Evolutionary conservation across 164 flowering plant genomes (phyloP).

Genomic region (Amborella trichopoda): DNA sequence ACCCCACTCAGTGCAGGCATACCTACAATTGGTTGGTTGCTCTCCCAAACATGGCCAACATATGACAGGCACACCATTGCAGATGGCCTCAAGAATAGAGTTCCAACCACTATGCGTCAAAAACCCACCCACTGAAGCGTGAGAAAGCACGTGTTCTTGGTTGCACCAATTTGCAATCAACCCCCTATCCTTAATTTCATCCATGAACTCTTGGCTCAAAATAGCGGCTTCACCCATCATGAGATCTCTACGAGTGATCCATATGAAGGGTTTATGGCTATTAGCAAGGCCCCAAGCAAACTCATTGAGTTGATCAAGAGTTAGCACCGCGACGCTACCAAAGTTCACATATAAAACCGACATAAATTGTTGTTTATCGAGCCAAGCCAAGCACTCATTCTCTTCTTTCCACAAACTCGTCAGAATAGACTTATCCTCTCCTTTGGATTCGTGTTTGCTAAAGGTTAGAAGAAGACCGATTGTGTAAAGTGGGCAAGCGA

Average conservation of each 20-base stretch:
- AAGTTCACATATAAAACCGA: conserved; percentile 26
- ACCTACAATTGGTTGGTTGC: conserved; percentile 8
- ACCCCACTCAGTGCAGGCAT: conserved; percentile 4
- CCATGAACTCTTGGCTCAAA: conserved; percentile 13
- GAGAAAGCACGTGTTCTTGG: conserved; percentile 21
- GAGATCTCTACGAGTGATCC: conserved; percentile 27
- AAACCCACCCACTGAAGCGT: conserved; percentile 3
- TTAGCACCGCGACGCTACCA: conserved; percentile 22
- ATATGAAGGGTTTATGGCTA: conserved; percentile 20
- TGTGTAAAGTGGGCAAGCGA: conserved; percentile 12
- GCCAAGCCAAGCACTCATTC: conserved; percentile 17
- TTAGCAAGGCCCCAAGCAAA: conserved; percentile 34
- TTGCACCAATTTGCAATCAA: conserved; percentile 22
- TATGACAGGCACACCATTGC: conserved; percentile 4
- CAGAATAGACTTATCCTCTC: conserved; percentile 5
- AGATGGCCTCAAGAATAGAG: conserved; percentile 4
- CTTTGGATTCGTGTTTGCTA: conserved; percentile 3
- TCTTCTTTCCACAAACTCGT: conserved; percentile 30
- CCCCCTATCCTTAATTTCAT: conserved; percentile 18
- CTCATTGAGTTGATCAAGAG: conserved; percentile 15
- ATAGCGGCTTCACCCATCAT: conserved; percentile 18
- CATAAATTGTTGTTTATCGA: conserved; percentile 10
- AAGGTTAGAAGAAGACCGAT: conserved; percentile 28
- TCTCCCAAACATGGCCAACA: conserved; percentile 9
- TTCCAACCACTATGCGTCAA: conserved; percentile 10